Evolutionary conservation across 257 asterid genomes (phyloP), one percentile per base, ranked within the genome.

Genomic region (Haberlea rhodopensis): DNA sequence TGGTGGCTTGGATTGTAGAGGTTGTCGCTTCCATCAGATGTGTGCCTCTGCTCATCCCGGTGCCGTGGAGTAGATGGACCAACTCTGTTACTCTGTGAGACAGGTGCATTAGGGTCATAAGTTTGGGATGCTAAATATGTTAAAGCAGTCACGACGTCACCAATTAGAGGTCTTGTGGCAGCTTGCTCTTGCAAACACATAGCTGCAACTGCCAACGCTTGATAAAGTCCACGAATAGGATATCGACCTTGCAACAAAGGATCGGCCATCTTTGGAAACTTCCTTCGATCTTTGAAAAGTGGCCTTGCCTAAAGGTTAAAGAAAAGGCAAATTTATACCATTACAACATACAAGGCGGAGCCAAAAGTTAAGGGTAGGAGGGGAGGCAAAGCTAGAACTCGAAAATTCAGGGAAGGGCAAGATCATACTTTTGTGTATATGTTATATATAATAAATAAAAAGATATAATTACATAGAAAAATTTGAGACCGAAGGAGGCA

Each of bases 161-260:
- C 94, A 9, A 92, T 92, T 45, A 84, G 76, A 57, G 99, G 99
- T 43, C 99, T 82, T 5, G 91, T 81, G 45, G 94, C 86, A 21
- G 97, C 97, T 76, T 87, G 95, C 76, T 92, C 99, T 72, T 87
- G 97, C 79, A 92, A 77, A 89, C 99, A 92, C 99, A 92, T 92
- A 67, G 97, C 97, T 11, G 97, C 99, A 66, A 92, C 99, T 4
- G 95, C 94, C 21, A 92, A 77, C 8, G 97, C 97, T 62, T 89
- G 99, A 65, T 84, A 85, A 48, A 92, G 90, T 26, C 99, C 96
- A 18, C 97, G 85, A 71, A 82, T 80, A 0, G 99, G 99, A 78
- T 85, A 92, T 7, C 80, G 84, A 0, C 96, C 94, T 81, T 87
- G 96, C 73, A 92, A 28, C 20, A 87, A 78, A 32, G 99, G 99